phyloP scores from a whole-genome alignment of 1,284 basidiomycete species.

The Trichosporon sp. region DNA sequence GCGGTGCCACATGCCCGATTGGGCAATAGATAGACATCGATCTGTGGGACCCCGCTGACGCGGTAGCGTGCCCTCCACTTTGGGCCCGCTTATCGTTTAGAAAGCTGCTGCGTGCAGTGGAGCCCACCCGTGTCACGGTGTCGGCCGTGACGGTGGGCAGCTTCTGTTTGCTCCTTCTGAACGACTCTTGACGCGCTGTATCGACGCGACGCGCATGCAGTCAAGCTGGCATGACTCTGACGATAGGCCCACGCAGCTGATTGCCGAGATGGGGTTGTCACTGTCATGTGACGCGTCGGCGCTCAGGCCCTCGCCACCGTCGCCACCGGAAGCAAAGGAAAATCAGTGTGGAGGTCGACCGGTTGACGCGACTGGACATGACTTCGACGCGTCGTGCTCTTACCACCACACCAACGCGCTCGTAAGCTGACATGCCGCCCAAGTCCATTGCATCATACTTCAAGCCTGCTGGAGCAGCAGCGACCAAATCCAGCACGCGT shows the following conservation, averaged over 20 bases:
- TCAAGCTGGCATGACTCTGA: not conserved
- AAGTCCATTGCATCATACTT: constrained; percentile 20
- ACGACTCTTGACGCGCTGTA: not conserved
- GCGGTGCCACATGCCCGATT: not conserved
- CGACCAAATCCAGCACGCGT: not conserved
- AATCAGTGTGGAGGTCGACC: not conserved
- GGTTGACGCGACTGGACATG: constrained; percentile 3
- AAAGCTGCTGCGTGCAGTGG: not conserved
- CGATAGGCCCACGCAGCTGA: not conserved
- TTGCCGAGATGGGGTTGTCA: not conserved
- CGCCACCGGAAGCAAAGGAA: constrained; percentile 2
- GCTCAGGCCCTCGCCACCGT: not conserved
- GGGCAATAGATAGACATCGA: not conserved
- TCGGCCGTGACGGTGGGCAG: not conserved
- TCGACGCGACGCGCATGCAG: not conserved
- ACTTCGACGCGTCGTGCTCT: not conserved
- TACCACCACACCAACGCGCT: not conserved
- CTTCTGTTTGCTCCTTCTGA: not conserved
- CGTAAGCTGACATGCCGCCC: constrained; percentile 13
- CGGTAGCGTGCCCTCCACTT: not conserved
- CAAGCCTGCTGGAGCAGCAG: constrained; percentile 11
- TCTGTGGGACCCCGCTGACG: not conserved
- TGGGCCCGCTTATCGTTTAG: not conserved
- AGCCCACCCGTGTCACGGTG: not conserved
- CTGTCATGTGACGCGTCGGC: not conserved